phyloP scores from a whole-genome alignment of 108 stramenopile genomes.

The Bacterosira constricta region DNA sequence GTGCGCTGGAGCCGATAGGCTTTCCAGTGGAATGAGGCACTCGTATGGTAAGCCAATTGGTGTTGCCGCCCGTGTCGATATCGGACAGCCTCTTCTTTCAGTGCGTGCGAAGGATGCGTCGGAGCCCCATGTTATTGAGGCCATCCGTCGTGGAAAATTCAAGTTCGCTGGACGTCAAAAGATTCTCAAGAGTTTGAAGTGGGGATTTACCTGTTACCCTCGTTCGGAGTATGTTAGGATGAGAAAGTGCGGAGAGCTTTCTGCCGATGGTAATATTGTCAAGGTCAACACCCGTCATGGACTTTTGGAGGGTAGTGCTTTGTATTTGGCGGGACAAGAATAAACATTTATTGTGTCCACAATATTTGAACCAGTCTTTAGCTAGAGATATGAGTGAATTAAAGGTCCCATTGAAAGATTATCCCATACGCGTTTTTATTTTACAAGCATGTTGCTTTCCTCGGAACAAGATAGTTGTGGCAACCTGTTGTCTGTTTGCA shows the following conservation, averaged over 20 bases:
- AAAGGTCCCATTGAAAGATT: too few relatives aligned
- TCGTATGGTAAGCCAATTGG: constrained; percentile 99
- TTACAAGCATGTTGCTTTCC: too few relatives aligned
- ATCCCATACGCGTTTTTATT: too few relatives aligned
- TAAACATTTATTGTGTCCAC: too few relatives aligned
- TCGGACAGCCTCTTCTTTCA: constrained; percentile 96
- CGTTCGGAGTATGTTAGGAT: constrained; percentile 96
- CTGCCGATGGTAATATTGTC: constrained; percentile 91
- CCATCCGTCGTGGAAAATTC: constrained; percentile 99
- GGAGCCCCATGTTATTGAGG: constrained; percentile 94
- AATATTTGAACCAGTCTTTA: too few relatives aligned
- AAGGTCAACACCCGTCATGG: constrained; percentile 94
- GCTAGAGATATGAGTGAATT: too few relatives aligned
- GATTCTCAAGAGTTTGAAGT: constrained; percentile 98
- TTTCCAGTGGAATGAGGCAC: constrained; percentile 99
- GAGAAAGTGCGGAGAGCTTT: constrained; percentile 91
- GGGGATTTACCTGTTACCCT: constrained; percentile 99
- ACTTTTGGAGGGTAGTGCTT: constrained; percentile 72
- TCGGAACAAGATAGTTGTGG: too few relatives aligned
- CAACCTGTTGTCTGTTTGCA: too few relatives aligned
- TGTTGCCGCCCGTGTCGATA: constrained; percentile 97
- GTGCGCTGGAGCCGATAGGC: constrained; percentile 99
- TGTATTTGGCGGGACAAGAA: constrained; percentile 86
- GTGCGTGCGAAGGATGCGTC: constrained; percentile 95
- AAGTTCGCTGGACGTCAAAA: constrained; percentile 99